A percentile compares a stretch with the other conserved stretches of the same genome.
Conservation (phyloP, 2,329 filamentous ascomycete genomes). For the Fusarium subglutinans region DNA sequence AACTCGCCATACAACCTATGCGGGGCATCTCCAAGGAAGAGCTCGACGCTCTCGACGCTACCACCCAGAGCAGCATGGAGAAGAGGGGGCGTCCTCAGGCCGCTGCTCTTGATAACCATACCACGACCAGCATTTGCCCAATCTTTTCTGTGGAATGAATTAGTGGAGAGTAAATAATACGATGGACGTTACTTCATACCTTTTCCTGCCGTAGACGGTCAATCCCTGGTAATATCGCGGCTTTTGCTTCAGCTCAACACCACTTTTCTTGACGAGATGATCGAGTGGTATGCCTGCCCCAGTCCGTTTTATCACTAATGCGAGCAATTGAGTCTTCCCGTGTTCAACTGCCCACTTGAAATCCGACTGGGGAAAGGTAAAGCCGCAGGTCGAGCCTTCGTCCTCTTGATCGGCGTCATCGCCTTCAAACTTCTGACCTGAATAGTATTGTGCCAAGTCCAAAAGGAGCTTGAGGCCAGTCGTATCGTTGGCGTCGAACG, state of each 20-base stretch:
- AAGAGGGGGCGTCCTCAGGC: conserved; percentile 64
- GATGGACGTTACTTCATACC: conserved; percentile 43
- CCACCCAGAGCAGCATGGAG: conserved; percentile 65
- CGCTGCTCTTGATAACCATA: conserved; percentile 51
- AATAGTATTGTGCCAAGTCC: conserved; percentile 60
- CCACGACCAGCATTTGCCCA: conserved; percentile 74
- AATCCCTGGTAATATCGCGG: conserved; percentile 80
- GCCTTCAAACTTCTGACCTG: conserved; percentile 47
- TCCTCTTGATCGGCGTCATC: conserved; percentile 48
- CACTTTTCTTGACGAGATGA: conserved; percentile 71
- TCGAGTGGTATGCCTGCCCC: conserved; percentile 77
- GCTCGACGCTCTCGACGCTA: conserved; percentile 76
- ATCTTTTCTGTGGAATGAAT: conserved; percentile 57
- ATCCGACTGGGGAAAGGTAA: conserved; percentile 50
- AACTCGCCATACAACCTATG: conserved; percentile 75
- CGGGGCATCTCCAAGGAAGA: conserved; percentile 79
- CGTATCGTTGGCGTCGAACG: conserved; percentile 63
- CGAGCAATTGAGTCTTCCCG: conserved; percentile 66
- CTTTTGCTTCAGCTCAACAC: conserved; percentile 69
- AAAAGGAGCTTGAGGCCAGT: conserved; percentile 65
- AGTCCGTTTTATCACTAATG: conserved; percentile 70
- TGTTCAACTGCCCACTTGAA: conserved; percentile 57
- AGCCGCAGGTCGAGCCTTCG: conserved; percentile 46
- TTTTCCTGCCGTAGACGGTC: conserved; percentile 78
- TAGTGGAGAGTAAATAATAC: conserved; percentile 4